These are phyloP conservation scores for Leptographium radiaticola DNA, from an alignment of 2,329 filamentous ascomycete species.

Conservation along the genomic window DNA sequence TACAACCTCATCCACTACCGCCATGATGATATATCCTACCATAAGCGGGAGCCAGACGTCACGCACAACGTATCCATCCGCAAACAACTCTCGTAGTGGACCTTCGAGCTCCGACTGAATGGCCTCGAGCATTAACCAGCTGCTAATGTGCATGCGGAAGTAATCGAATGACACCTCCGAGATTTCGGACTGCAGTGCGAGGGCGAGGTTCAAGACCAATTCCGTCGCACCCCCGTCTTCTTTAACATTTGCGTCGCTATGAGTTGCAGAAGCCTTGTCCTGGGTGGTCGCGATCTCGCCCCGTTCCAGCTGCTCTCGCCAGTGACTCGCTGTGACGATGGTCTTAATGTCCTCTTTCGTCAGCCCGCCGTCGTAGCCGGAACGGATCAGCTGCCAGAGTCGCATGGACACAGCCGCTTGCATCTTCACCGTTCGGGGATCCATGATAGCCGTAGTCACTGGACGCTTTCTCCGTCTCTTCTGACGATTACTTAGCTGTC, in stretches of 20 bases:
- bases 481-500: slow-evolving; percentile 14
- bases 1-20: slow-evolving; percentile 9
- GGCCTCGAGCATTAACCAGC: slow-evolving; percentile 24
- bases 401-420: neutral
- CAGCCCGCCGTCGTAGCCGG: neutral
- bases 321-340: neutral
- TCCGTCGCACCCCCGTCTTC: neutral
- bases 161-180: slow-evolving; percentile 27
- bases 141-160: slow-evolving; percentile 24
- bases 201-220: slow-evolving; percentile 12
- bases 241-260: neutral
- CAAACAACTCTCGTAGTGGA: slow-evolving; percentile 19
- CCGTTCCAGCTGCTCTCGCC: slow-evolving; percentile 1
- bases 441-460: neutral
- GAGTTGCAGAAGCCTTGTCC: neutral
- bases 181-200: slow-evolving; percentile 23
- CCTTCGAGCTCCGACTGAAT: slow-evolving; percentile 19
- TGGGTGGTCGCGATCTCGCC: neutral
- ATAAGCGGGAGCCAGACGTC: slow-evolving; percentile 27
- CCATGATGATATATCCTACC: slow-evolving; percentile 26
- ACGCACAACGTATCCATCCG: slow-evolving; percentile 21
- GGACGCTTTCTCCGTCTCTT: slow-evolving; percentile 8
- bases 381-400: neutral
- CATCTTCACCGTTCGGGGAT: neutral
- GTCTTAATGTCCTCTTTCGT: neutral